A percentile compares a stretch with the other conserved stretches of the same genome.
Evolutionary conservation across 768 basidiomycete species (phyloP).

Genomic region (Suillus subluteus): DNA sequence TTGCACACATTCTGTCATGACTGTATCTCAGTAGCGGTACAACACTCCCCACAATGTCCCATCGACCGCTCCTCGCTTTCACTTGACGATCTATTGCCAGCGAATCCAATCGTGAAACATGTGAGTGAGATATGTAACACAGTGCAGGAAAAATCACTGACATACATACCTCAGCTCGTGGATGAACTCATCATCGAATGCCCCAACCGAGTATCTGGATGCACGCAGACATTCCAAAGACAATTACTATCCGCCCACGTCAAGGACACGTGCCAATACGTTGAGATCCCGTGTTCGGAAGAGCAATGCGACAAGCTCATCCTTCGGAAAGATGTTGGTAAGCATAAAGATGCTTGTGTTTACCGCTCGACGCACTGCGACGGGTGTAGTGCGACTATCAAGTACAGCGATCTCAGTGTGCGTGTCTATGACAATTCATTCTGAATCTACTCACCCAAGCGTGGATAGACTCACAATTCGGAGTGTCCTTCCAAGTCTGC

Average conservation of each 20-base stretch:
- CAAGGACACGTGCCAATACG: slow-evolving; percentile 60
- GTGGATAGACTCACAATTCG: slow-evolving; percentile 40
- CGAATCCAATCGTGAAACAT: slow-evolving; percentile 77
- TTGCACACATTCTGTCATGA: slow-evolving; percentile 82
- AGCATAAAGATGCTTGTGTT: slow-evolving; percentile 42
- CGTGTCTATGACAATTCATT: slow-evolving; percentile 20
- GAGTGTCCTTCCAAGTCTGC: slow-evolving; percentile 42
- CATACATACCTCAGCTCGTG: slow-evolving; percentile 57
- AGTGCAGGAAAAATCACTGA: slow-evolving; percentile 15
- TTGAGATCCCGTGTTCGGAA: slow-evolving; percentile 54
- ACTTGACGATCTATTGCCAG: slow-evolving; percentile 59
- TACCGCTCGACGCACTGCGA: slow-evolving; percentile 43
- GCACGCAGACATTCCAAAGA: slow-evolving; percentile 64
- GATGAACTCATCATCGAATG: slow-evolving; percentile 83
- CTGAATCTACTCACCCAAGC: slow-evolving; percentile 11
- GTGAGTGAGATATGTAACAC: slow-evolving; percentile 23
- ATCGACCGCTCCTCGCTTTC: slow-evolving; percentile 76
- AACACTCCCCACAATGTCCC: slow-evolving; percentile 78
- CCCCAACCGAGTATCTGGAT: slow-evolving; percentile 60
- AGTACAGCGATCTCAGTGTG: slow-evolving; percentile 42
- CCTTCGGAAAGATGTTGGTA: slow-evolving; percentile 49
- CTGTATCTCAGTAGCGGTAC: slow-evolving; percentile 75
- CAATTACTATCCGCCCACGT: slow-evolving; percentile 68
- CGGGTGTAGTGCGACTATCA: slow-evolving; percentile 39
- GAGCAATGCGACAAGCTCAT: slow-evolving; percentile 48